These are phyloP conservation scores for Carex scoparia DNA, from an alignment of 176 grass and related monocot species.

Conservation along the genomic window DNA sequence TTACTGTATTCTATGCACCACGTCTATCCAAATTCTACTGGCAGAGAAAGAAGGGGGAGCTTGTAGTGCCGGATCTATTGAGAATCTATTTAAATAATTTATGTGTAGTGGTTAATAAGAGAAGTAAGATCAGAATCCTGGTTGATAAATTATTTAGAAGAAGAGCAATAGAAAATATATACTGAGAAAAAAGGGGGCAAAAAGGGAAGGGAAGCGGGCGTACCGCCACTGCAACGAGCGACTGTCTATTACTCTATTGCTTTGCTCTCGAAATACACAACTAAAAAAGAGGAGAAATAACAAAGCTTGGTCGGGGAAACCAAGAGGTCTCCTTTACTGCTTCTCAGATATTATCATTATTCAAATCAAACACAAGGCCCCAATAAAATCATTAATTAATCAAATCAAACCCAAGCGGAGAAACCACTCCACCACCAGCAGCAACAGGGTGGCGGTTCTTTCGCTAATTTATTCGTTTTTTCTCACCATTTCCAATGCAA, in stretches of 20 bases:
- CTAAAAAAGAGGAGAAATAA: not conserved
- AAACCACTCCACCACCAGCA: not conserved
- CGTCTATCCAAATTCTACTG: not conserved
- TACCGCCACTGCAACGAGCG: constrained; percentile 30
- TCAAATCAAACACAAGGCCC: constrained; percentile 14
- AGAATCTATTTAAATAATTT: not conserved
- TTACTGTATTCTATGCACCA: not conserved
- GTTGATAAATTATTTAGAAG: not conserved
- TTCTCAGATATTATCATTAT: not conserved
- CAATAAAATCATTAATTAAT: constrained; percentile 17
- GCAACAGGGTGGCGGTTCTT: not conserved
- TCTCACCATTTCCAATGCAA: not conserved
- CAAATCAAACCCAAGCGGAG: not conserved
- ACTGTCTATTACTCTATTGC: constrained; percentile 4
- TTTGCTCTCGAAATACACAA: not conserved
- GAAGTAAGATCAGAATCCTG: not conserved
- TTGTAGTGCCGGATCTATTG: not conserved
- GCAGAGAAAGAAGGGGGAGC: not conserved
- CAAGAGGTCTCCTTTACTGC: not conserved
- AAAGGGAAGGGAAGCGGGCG: constrained; percentile 19
- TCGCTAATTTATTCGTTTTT: not conserved
- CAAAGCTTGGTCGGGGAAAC: not conserved
- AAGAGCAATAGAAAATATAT: not conserved
- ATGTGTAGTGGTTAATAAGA: not conserved
- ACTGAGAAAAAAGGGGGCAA: not conserved